These are phyloP conservation scores for Lentinus brumalis DNA, from an alignment of 768 basidiomycete genomes.

Conservation along the genomic window DNA sequence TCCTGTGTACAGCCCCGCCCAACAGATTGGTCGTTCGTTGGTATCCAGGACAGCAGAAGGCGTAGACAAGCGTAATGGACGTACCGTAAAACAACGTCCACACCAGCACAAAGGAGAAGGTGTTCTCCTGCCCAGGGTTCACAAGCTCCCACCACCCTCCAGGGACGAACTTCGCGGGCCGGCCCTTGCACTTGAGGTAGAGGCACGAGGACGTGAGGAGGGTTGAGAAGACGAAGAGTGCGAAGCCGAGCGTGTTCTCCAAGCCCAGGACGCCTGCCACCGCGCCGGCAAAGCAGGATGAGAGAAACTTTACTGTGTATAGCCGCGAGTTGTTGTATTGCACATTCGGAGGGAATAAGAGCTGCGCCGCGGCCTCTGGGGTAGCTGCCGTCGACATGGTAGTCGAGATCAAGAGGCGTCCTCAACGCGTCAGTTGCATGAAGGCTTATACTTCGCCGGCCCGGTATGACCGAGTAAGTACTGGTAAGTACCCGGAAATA, in stretches of 20 bases:
- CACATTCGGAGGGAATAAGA: constrained; percentile 68
- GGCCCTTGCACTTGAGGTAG: constrained; percentile 72
- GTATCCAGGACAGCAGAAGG: constrained; percentile 3
- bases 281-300: constrained; percentile 84
- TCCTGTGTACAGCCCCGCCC: constrained; percentile 31
- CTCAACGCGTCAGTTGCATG: neutral
- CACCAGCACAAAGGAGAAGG: constrained; percentile 87
- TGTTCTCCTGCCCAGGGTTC: constrained; percentile 88
- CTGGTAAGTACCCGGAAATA: neutral
- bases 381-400: constrained; percentile 36
- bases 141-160: constrained; percentile 69
- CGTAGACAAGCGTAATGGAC: constrained; percentile 28
- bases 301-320: constrained; percentile 73
- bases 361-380: constrained; percentile 54
- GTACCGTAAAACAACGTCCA: constrained; percentile 94
- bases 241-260: constrained; percentile 82
- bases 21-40: constrained; percentile 3
- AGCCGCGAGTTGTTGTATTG: constrained; percentile 59
- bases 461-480: no score
- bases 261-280: constrained; percentile 89
- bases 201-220: constrained; percentile 68
- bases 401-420: constrained; percentile 9
- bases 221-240: constrained; percentile 70
- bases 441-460: no score
- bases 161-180: constrained; percentile 60